Conservation (phyloP, 176 grass and related monocot species). For the Tillandsia fasciculata region DNA sequence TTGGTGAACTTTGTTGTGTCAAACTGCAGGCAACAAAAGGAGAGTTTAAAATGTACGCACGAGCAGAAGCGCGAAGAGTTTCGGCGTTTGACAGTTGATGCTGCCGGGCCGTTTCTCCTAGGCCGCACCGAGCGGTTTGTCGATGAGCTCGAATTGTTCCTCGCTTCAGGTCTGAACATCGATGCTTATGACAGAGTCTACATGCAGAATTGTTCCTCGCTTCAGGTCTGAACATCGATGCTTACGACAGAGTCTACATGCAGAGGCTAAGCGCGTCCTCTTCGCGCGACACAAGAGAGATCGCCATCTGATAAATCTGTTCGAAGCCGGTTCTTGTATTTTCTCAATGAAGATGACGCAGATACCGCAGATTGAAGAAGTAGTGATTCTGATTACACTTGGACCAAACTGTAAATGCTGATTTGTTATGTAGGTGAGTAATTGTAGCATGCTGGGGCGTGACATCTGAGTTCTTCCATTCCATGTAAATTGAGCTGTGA, state of each 20-base stretch:
- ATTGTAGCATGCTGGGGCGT: too few species aligned
- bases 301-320: conserved; percentile 29
- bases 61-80: conserved; percentile 55
- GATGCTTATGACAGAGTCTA: conserved; percentile 75
- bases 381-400: neutral
- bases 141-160: conserved; percentile 62
- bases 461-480: too few species aligned
- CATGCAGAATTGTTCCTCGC: conserved; percentile 74
- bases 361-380: conserved; percentile 26
- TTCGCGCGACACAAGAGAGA: conserved; percentile 25
- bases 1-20: neutral
- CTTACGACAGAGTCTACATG: conserved; percentile 51
- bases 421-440: too few species aligned
- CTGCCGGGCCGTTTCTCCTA: conserved; percentile 64
- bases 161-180: conserved; percentile 64
- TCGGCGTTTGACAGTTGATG: conserved; percentile 38
- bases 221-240: conserved; percentile 66
- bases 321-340: conserved; percentile 28
- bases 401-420: too few species aligned
- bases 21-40: conserved; percentile 26
- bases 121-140: conserved; percentile 46
- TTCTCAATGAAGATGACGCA: conserved; percentile 17
- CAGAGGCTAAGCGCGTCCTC: conserved; percentile 30
- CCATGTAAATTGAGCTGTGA: too few species aligned
- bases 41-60: conserved; percentile 2